Evolutionary conservation across 2,329 filamentous ascomycete genomes (phyloP).

Genomic region (Periconia sp.): DNA sequence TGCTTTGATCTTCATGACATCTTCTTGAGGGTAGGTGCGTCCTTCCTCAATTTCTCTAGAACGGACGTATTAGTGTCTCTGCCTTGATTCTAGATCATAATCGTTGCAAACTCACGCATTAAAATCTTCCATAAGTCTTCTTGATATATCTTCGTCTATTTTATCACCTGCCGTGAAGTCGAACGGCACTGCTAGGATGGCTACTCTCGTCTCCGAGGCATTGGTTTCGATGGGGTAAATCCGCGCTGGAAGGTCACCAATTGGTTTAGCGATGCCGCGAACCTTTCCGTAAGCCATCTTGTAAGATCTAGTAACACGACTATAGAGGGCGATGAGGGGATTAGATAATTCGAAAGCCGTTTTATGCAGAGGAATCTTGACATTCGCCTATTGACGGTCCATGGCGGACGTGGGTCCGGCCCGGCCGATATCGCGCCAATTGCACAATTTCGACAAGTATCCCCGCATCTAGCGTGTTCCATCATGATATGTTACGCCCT

Average conservation of each 20-base stretch:
- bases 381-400: too few species aligned
- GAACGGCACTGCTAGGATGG: conserved; percentile 9
- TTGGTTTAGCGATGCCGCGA: conserved; percentile 7
- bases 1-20: not conserved
- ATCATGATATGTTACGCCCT: too few species aligned
- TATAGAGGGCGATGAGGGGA: too few species aligned
- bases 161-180: conserved; percentile 11
- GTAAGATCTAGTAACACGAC: too few species aligned
- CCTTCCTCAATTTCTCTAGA: conserved; percentile 8
- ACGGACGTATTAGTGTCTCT: not conserved
- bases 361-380: too few species aligned
- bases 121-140: conserved; percentile 9
- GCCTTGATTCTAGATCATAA: not conserved
- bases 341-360: too few species aligned
- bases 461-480: too few species aligned
- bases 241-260: conserved; percentile 9
- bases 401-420: too few species aligned
- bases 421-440: too few species aligned
- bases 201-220: conserved; percentile 4
- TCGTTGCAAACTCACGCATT: conserved; percentile 3
- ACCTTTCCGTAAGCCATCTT: conserved; percentile 14
- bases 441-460: too few species aligned
- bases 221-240: conserved; percentile 11
- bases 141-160: conserved; percentile 3
- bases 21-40: conserved; percentile 13